Evolutionary conservation across 2,329 filamentous ascomycete genomes (phyloP), one percentile per base, ranked within the genome.

Genomic region (Thermomyces lanuginosus): DNA sequence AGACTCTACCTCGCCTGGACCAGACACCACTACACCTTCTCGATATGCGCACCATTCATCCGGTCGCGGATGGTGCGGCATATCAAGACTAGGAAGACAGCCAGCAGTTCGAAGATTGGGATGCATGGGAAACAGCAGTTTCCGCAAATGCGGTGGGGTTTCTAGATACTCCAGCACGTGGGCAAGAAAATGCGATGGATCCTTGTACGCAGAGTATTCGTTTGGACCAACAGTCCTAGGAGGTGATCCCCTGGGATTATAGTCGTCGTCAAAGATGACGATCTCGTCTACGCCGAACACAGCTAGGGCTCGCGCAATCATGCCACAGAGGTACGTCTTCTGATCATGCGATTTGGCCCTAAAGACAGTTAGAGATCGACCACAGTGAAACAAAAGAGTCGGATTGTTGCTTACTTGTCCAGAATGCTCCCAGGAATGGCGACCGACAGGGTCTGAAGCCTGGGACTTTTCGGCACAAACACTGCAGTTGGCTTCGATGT

Each of bases 271-370:
- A 49, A 78, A 92, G 29, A 92, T 59, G 26, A 92, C 64, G 16
- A 91, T 64, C 54, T 92, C 82, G 46, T 92, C 82, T 38, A 92
- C 66, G 43, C 70, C 76, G 55, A 89, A 91, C 36, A 91, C 75
- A 34, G 79, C 76, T 27, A 82, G 66, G 17, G 80, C 79, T 28
- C 82, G 77, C 4, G 81, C 81, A 28, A 92, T 73, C 36, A 76
- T 73, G 5, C 76, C 78, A 1, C 74, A 76, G 24, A 78, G 62
- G 24, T 66, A 64, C 18, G 76, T 81, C 46, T 81, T 76, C 45
- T 80, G 73, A 33, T 91, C 80, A 36, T 75, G 70, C 6, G 74
- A 77, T 31, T 69, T 61, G 19, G 74, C 72, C 46, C 77, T 83
- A 39, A 25, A 26, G 19, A 38, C 10, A 7, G 12, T 28, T 10